A percentile compares a stretch with the other conserved stretches of the same genome.
These are phyloP conservation scores for Kodamaea restingae DNA, from an alignment of 805 yeast genomes.

Conservation along the genomic window DNA sequence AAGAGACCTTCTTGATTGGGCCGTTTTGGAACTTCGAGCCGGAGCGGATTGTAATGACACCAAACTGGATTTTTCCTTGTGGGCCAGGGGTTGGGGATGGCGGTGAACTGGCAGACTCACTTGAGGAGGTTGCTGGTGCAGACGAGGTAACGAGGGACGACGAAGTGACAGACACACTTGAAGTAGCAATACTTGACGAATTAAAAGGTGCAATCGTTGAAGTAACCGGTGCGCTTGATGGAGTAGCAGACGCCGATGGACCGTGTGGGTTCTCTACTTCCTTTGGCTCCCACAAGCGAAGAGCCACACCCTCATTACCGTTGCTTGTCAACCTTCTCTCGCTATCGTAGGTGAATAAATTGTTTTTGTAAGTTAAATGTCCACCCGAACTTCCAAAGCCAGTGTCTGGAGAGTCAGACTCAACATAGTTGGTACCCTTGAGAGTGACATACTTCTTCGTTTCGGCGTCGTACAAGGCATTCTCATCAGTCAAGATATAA, in stretches of 20 bases:
- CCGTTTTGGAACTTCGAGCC: constrained; percentile 25
- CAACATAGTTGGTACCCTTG: constrained; percentile 6
- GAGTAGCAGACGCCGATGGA: too few species aligned
- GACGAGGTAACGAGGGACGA: too few species aligned
- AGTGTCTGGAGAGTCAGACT: constrained; percentile 8
- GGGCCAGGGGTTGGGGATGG: not conserved
- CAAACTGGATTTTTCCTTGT: constrained; percentile 12
- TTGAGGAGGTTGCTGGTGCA: too few species aligned
- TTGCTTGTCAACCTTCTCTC: constrained; percentile 1
- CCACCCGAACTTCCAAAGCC: constrained; percentile 13
- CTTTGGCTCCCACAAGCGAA: constrained; percentile 4
- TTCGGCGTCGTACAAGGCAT: constrained; percentile 17
- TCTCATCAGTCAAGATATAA: constrained; percentile 22
- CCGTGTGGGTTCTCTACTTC: not conserved
- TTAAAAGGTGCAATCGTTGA: too few species aligned
- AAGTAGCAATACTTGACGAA: too few species aligned
- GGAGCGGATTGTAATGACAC: constrained; percentile 20
- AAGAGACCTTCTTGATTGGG: constrained; percentile 24
- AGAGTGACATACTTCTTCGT: constrained; percentile 16
- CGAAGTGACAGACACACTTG: too few species aligned
- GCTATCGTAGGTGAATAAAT: not conserved
- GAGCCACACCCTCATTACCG: not conserved
- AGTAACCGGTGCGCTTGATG: too few species aligned
- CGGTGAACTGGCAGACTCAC: not conserved
- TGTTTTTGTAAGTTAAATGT: constrained; percentile 9